Conservation (phyloP, 2,329 filamentous ascomycete genomes). For the Paecilomyces sp. region DNA sequence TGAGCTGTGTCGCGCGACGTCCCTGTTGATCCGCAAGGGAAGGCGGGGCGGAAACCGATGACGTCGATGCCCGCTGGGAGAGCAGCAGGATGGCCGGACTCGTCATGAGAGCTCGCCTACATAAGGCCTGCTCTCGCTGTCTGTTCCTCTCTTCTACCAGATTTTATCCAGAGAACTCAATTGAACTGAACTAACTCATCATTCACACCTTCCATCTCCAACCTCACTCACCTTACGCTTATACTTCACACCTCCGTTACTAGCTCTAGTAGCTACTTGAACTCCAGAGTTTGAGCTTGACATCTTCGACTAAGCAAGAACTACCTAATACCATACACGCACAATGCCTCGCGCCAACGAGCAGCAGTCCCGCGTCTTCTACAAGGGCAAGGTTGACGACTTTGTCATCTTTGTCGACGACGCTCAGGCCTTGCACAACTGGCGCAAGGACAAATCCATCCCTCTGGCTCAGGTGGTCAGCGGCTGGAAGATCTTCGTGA, state of each 20-base stretch:
- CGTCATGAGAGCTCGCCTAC: constrained; percentile 1
- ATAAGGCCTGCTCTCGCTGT: background rate
- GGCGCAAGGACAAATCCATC: constrained; percentile 71
- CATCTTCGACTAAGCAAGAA: background rate
- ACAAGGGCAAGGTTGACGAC: constrained; percentile 66
- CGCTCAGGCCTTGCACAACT: constrained; percentile 50
- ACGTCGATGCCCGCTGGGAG: constrained; percentile 7
- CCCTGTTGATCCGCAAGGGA: constrained; percentile 3
- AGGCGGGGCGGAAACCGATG: constrained; percentile 7
- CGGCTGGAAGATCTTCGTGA: constrained; percentile 82
- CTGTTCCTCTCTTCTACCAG: background rate
- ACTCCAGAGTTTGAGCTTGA: background rate
- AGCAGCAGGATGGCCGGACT: background rate
- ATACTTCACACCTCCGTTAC: background rate
- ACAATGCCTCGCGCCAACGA: constrained; percentile 67
- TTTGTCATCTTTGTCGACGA: constrained; percentile 62
- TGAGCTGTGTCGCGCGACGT: background rate
- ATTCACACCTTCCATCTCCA: background rate
- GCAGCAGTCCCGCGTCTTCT: constrained; percentile 70
- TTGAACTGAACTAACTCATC: background rate
- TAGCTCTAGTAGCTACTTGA: background rate
- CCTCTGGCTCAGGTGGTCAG: constrained; percentile 80
- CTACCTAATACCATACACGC: constrained; percentile 2
- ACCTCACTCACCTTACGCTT: background rate
- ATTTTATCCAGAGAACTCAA: background rate